phyloP scores from a whole-genome alignment of 2,329 filamentous ascomycete species.

The Trichophyton equinum region DNA sequence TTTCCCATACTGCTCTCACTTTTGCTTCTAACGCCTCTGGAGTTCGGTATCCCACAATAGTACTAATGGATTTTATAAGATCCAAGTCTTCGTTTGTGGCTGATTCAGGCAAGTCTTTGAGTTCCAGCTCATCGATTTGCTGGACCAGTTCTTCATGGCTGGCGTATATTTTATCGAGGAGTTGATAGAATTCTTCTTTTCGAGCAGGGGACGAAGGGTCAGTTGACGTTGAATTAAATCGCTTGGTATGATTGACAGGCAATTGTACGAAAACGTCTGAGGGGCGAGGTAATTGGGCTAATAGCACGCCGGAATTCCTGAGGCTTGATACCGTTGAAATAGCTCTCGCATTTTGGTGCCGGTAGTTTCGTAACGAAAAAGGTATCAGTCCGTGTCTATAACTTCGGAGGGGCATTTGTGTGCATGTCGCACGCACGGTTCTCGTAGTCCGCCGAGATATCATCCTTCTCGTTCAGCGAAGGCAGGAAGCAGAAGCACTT shows the following conservation, averaged over 20 bases:
- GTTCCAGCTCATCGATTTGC: constrained; percentile 24
- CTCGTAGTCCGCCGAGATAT: constrained; percentile 23
- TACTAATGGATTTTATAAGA: constrained; percentile 19
- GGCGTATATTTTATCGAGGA: constrained; percentile 28
- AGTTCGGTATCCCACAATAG: constrained; percentile 23
- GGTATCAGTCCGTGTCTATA: constrained; percentile 13
- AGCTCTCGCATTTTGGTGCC: constrained; percentile 13
- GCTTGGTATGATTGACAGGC: not conserved
- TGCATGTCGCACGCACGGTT: constrained; percentile 20
- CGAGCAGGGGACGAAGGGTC: constrained; percentile 8
- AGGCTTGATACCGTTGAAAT: constrained; percentile 7
- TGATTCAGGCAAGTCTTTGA: constrained; percentile 19
- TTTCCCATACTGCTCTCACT: constrained; percentile 58
- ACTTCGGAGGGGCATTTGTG: constrained; percentile 19
- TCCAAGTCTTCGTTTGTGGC: constrained; percentile 18
- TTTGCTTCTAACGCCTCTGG: constrained; percentile 23
- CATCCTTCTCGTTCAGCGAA: constrained; percentile 18
- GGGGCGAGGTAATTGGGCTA: not conserved
- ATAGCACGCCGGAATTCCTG: constrained; percentile 3
- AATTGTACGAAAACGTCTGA: not conserved
- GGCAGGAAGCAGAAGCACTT: not conserved
- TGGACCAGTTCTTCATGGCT: constrained; percentile 25
- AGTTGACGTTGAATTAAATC: constrained; percentile 5
- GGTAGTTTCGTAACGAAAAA: constrained; percentile 8
- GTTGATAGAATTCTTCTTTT: constrained; percentile 23